Base-by-base conservation (phyloP, 1,284 basidiomycete genomes). In the Peniophora sp. region DNA sequence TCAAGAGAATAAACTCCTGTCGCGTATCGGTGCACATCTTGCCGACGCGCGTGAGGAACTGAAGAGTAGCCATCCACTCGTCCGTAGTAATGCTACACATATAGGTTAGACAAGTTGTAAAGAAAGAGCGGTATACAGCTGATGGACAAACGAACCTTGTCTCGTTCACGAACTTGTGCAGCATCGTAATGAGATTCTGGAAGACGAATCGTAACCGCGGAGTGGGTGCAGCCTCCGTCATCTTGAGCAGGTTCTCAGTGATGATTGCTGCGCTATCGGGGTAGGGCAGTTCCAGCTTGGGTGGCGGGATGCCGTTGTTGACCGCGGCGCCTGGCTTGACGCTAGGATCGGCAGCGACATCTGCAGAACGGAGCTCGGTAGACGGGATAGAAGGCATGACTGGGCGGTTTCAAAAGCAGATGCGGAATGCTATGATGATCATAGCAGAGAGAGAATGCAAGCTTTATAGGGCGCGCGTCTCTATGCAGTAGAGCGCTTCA, bases 1-100 rank as follows among this genome's bases (percentile, higher is more conserved):
- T 91, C 12, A 93, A 73, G 2, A 92, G 78, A 59, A 92, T 90
- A 62, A 89, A 89, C 63, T 94, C 91, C 69, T 91, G 89, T 27
- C 89, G 82, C 47, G 86, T 64, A 23, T 81, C 76, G 0, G 82
- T 81, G 66, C 82, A 89, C 54, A 67, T 88, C 68, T 92, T 74
- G 6, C 90, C 89, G 0, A 77, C 79, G 16, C 72, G 70, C 1
- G 88, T 92, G 56, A 93, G 69, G 69, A 92, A 92, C 54, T 85
- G 65, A 59, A 92, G 83, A 0, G 85, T 73, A 17, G 73, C 66
- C 81, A 89, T 85, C 91, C 92, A 94, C 70, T 94, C 91, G 8
- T 92, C 84, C 0, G 83, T 85, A 9, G 88, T 89, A 47, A 92
- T 65, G 52, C 80, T 79, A 43, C 12, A 2, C 27, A 32, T 6